Percentiles rank a stretch among this genome's conserved stretches.
phyloP scores from a whole-genome alignment of 2,329 filamentous ascomycete species.

The Paecilomyces dactylethromorphus region DNA sequence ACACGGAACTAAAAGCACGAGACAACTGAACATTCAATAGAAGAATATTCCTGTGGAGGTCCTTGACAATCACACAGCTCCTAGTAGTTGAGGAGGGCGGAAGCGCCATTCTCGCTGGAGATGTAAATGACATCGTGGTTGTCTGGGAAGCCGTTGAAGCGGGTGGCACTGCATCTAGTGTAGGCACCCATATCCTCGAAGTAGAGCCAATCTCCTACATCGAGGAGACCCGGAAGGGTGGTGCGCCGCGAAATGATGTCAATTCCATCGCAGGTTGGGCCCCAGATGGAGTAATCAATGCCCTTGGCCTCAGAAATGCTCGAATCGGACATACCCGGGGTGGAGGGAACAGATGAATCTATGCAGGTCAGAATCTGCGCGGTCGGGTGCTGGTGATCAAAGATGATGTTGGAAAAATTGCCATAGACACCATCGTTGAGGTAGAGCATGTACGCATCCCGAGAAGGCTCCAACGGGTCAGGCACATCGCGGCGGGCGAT shows the following conservation, averaged over 20 bases:
- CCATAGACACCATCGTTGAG: conserved; percentile 97
- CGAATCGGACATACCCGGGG: conserved; percentile 19
- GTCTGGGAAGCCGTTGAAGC: conserved; percentile 96
- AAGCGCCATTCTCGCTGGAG: conserved; percentile 84
- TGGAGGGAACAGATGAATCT: conserved; percentile 54
- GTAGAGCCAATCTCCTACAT: conserved; percentile 96
- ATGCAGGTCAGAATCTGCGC: conserved; percentile 70
- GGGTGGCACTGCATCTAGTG: conserved; percentile 94
- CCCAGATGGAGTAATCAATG: conserved; percentile 93
- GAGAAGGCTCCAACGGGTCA: conserved; percentile 49
- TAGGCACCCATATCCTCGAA: conserved; percentile 99
- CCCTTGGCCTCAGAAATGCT: conserved; percentile 32
- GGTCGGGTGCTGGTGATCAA: conserved; percentile 89
- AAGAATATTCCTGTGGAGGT: background rate
- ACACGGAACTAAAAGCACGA: background rate
- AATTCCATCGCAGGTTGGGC: conserved; percentile 95
- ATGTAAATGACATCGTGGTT: conserved; percentile 90
- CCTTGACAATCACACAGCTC: background rate
- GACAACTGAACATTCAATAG: background rate
- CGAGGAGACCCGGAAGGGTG: conserved; percentile 66
- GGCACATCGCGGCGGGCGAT: conserved; percentile 88
- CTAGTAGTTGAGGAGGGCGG: conserved; percentile 57
- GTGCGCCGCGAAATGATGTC: conserved; percentile 85
- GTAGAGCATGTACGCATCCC: conserved; percentile 83
- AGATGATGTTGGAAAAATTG: conserved; percentile 99